phyloP scores from a whole-genome alignment of 805 yeast species.

The Yamadazyma kitorensis region DNA sequence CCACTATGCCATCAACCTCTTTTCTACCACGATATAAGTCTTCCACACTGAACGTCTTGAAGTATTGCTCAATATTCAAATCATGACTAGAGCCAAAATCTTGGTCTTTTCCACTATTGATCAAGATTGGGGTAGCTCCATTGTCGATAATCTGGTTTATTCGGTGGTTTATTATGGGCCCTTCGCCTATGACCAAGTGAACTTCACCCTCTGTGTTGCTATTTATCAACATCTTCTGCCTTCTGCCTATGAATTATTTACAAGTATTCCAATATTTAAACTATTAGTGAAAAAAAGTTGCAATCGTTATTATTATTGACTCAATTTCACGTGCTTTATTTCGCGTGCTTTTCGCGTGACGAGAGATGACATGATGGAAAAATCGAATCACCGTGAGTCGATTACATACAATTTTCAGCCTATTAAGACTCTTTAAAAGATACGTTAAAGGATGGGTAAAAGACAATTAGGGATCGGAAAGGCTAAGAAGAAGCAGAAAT shows the following conservation, averaged over 20 bases:
- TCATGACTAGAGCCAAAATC: constrained; percentile 4
- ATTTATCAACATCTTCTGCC: constrained; percentile 37
- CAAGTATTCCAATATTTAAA: not conserved
- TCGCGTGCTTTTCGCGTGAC: too few relatives aligned
- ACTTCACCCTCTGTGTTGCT: constrained; percentile 29
- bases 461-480: constrained; percentile 45
- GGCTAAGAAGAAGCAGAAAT: constrained; percentile 34
- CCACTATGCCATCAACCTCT: constrained; percentile 64
- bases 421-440: too few relatives aligned
- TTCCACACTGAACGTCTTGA: constrained; percentile 26
- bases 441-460: constrained; percentile 24
- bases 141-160: constrained; percentile 45
- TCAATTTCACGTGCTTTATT: too few relatives aligned
- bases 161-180: constrained; percentile 46
- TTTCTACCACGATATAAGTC: constrained; percentile 62
- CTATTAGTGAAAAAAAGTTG: too few relatives aligned
- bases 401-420: too few relatives aligned
- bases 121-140: constrained; percentile 54
- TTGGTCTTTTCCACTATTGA: constrained; percentile 26
- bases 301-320: too few relatives aligned
- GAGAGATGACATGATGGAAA: too few relatives aligned
- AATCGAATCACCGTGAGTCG: too few relatives aligned
- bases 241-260: too few relatives aligned
- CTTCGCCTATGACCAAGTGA: constrained; percentile 57
- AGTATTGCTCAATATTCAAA: constrained; percentile 7